A percentile compares a stretch with the other conserved stretches of the same genome.
Conservation (phyloP, 768 basidiomycete genomes). For the Lentinula boryana region DNA sequence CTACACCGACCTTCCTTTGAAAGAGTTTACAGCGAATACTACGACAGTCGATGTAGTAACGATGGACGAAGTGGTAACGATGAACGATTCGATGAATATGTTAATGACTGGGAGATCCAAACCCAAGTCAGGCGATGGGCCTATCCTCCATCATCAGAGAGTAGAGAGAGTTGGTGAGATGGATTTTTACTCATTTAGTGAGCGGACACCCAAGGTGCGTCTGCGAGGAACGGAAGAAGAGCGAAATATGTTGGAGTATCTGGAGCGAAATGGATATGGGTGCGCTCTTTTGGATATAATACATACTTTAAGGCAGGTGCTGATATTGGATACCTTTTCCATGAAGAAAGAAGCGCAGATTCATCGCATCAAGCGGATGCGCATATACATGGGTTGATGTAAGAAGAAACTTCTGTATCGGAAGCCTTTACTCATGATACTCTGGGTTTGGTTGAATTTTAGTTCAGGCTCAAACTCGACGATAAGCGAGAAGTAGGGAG, state of each 20-base stretch:
- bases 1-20: background rate
- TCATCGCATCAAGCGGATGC: conserved; percentile 1
- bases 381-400: conserved; percentile 4
- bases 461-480: background rate
- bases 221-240: background rate
- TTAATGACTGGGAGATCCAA: background rate
- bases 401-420: background rate
- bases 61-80: background rate
- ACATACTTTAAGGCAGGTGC: background rate
- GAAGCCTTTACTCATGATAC: background rate
- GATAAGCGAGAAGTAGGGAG: conserved; percentile 1
- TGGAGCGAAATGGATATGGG: background rate
- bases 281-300: background rate
- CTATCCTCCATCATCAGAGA: background rate
- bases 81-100: background rate
- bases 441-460: background rate
- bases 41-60: background rate
- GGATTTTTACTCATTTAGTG: conserved; percentile 1
- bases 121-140: background rate
- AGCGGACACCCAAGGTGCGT: background rate
- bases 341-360: conserved; percentile 2
- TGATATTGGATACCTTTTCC: background rate
- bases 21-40: background rate
- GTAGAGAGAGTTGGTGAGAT: background rate
- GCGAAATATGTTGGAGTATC: background rate